Evolutionary conservation across 192 early-diverging fungal genomes (phyloP), one percentile per base, ranked within the genome.

Genomic region (Chytriomyces sp.): DNA sequence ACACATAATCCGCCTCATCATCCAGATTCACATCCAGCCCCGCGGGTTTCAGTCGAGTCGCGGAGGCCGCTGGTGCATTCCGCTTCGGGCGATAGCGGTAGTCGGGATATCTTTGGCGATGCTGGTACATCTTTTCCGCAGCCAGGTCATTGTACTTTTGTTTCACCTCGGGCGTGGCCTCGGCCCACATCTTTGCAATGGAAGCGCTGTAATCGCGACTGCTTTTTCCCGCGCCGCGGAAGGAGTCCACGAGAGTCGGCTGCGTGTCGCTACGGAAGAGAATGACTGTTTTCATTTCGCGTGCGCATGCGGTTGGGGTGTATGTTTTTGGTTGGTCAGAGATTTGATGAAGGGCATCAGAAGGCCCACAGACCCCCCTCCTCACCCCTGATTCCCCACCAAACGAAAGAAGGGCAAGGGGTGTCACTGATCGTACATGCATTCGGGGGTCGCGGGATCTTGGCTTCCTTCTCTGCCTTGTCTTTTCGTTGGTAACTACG

Each of bases 211-310:
- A 68, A 53, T 68, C 66, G 34, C 66, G 66, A 32, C 26, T 33
- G n/a, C 25, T 32, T 37, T 68, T 68, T 3, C 66, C 66, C 33
- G 32, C 26, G 49, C 66, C 66, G 2, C 25, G n/a, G 22, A 8
- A 26, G 44, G 6, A 8, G n/a, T 32, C 31, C 39, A 72, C 70
- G 40, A 72, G 58, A 14, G 33, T 40, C 31, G 56, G 56, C 44
- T 72, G 70, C 6, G 59, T 72, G 30, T 60, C 55, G 6, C 40
- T 52, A 58, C 70, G 70, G 58, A 44, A 72, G n/a, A 72, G 70
- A n/a, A 72, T 72, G 39, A 72, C 36, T 8, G 70, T 58, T 10
- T 69, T 69, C n/a, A n/a, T n/a, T n/a, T n/a, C n/a, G n/a, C n/a
- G n/a, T n/a, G n/a, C n/a, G n/a, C n/a, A n/a, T n/a, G n/a, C n/a